phyloP scores from a whole-genome alignment of 257 asterid genomes.

The Verbascum thapsus region DNA sequence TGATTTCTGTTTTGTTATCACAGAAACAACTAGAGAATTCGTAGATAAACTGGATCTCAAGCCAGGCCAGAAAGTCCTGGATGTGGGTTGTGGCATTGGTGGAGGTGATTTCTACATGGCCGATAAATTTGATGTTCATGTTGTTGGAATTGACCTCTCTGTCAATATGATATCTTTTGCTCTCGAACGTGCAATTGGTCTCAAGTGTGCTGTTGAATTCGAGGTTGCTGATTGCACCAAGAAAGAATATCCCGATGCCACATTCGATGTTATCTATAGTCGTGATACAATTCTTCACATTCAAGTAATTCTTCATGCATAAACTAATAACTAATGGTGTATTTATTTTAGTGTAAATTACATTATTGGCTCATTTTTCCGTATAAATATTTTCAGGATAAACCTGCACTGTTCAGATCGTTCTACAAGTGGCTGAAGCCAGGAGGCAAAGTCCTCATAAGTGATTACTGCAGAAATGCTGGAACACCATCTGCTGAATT shows the following conservation, averaged over 20 bases:
- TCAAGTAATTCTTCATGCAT: too few relatives aligned
- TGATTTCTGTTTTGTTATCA: slow-evolving; percentile 23
- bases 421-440: slow-evolving; percentile 99
- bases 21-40: slow-evolving; percentile 96
- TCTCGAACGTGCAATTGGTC: slow-evolving; percentile 87
- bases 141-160: slow-evolving; percentile 92
- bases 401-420: slow-evolving; percentile 79
- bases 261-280: slow-evolving; percentile 90
- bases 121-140: slow-evolving; percentile 80
- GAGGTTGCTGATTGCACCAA: slow-evolving; percentile 98
- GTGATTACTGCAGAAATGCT: slow-evolving; percentile 86
- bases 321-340: too few relatives aligned
- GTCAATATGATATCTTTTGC: slow-evolving; percentile 96
- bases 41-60: slow-evolving; percentile 74
- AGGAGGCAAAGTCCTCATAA: slow-evolving; percentile 89
- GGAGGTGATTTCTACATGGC: slow-evolving; percentile 99
- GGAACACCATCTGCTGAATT: slow-evolving; percentile 79
- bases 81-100: slow-evolving; percentile 98
- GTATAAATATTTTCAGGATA: slow-evolving; percentile 54
- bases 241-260: slow-evolving; percentile 75
- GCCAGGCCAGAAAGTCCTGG: slow-evolving; percentile 91
- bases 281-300: slow-evolving; percentile 96
- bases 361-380: too few relatives aligned
- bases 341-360: too few relatives aligned
- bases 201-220: slow-evolving; percentile 83